Evolutionary conservation across 2,329 filamentous ascomycete species (phyloP).

Genomic region (Fusarium nelsonii): DNA sequence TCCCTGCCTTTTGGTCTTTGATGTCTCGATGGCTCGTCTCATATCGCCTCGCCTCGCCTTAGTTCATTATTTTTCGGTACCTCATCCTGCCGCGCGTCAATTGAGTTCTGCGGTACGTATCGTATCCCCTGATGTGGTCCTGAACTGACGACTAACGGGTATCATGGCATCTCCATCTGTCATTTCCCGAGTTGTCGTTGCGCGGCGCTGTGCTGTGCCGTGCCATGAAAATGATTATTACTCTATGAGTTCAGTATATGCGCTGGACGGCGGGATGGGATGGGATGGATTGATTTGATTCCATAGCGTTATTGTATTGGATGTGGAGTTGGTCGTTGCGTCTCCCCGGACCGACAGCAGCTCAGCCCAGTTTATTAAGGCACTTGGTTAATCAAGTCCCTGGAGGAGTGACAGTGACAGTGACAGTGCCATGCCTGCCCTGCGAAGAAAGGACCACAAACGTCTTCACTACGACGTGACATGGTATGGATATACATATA

Average conservation of each 20-base stretch:
- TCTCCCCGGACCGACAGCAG: constrained; percentile 6
- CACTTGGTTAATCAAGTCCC: background rate
- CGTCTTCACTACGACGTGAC: no score
- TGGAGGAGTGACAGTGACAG: background rate
- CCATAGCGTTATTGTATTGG: constrained; percentile 2
- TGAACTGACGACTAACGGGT: constrained; percentile 3
- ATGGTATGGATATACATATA: no score
- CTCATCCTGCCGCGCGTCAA: constrained; percentile 37
- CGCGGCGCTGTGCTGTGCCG: background rate
- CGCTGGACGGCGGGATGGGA: background rate
- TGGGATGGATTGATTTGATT: constrained; percentile 1
- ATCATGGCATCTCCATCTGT: background rate
- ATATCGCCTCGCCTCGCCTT: constrained; percentile 20
- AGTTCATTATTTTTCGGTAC: constrained; percentile 6
- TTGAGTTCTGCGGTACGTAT: constrained; percentile 20
- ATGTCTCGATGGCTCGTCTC: constrained; percentile 31
- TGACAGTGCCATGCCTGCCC: background rate
- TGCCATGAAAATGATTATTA: background rate
- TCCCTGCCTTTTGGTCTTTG: constrained; percentile 21
- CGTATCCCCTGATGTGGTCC: background rate
- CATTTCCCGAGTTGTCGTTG: background rate
- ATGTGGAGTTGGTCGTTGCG: background rate
- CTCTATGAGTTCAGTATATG: background rate
- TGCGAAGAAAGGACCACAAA: background rate
- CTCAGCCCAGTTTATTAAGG: constrained; percentile 13